Evolutionary conservation across 441 rosid genomes (phyloP), one percentile per base, ranked within the genome.

Genomic region (Populus hybrid): DNA sequence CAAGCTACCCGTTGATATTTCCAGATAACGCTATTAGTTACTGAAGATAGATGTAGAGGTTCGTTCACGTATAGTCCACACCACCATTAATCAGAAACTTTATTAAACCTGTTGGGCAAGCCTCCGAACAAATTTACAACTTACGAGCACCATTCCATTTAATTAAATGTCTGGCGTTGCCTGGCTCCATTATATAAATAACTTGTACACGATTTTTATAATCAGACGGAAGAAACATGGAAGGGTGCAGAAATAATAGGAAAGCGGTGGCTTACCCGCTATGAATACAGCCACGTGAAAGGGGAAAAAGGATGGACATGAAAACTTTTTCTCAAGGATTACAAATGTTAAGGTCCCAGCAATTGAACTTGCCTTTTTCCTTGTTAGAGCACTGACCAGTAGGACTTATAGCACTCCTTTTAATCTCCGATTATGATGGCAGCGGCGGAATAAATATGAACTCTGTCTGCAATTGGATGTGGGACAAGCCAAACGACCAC

Each of bases 151-250:
- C 57, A 14, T 50, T 14, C 20, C 57, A 50, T 50, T 50, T 50
- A 67, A 59, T 63, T 24, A 36, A 68, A 78, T 16, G 28, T 64
- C 26, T 59, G 21, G 57, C n/a, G 23, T n/a, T 50, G 72, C 11
- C 28, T 71, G 21, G 35, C 78, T 70, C 61, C 66, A 82, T 71
- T 79, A 66, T 69, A 79, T 73, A 70, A 70, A 24, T 71, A 64
- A 77, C 72, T 70, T 75, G 67, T 66, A 76, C 68, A 72, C 32
- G 59, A 24, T 57, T n/a, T 23, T 67, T 53, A 46, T 75, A 71
- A 75, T 71, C 73, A 71, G 14, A 73, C 36, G 53, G 24, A 75
- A 11, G 18, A 24, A 4, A 73, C 66, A 12, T 26, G 32, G 34
- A 20, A 66, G 46, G 16, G 5, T 1, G 23, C 67, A 7, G 9